phyloP scores from a whole-genome alignment of 1,284 basidiomycete species.

The Naganishia sp. region DNA sequence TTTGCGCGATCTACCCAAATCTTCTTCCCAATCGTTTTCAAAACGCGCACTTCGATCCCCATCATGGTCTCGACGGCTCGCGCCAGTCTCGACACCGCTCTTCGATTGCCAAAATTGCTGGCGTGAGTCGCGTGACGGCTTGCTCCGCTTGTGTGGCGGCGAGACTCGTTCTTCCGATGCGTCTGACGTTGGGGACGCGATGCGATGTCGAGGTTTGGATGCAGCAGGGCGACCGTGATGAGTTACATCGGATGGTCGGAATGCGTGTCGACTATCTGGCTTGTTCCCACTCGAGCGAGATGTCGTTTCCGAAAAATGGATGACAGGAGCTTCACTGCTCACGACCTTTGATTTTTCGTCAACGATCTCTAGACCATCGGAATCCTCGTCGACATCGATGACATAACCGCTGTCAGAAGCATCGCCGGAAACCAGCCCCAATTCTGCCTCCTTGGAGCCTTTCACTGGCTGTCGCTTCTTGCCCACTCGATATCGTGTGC shows the following conservation, averaged over 20 bases:
- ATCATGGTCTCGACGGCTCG: not conserved
- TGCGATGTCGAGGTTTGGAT: not conserved
- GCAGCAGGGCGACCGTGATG: not conserved
- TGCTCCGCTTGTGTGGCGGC: slow-evolving; percentile 8
- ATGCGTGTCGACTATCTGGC: not conserved
- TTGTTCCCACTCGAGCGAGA: not conserved
- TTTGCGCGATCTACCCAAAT: not conserved
- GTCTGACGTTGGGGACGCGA: not conserved
- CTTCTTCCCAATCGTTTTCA: slow-evolving; percentile 16
- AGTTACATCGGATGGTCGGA: not conserved
- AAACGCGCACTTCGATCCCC: not conserved
- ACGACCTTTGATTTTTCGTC: not conserved
- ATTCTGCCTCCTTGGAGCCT: slow-evolving; percentile 35
- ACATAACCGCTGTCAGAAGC: slow-evolving; percentile 33
- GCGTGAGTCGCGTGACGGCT: slow-evolving; percentile 10
- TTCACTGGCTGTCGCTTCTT: slow-evolving; percentile 3
- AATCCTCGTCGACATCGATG: slow-evolving; percentile 24
- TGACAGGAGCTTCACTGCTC: slow-evolving; percentile 16
- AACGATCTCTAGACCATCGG: slow-evolving; percentile 20
- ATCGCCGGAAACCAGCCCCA: slow-evolving; percentile 32
- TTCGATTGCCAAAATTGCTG: slow-evolving; percentile 23
- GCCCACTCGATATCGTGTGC: slow-evolving; percentile 7
- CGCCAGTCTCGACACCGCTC: slow-evolving; percentile 18
- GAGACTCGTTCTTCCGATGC: slow-evolving; percentile 6
- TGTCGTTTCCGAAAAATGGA: slow-evolving; percentile 23